These are phyloP conservation scores for Heimioporus sp. DNA, from an alignment of 768 basidiomycete species.

Conservation along the genomic window DNA sequence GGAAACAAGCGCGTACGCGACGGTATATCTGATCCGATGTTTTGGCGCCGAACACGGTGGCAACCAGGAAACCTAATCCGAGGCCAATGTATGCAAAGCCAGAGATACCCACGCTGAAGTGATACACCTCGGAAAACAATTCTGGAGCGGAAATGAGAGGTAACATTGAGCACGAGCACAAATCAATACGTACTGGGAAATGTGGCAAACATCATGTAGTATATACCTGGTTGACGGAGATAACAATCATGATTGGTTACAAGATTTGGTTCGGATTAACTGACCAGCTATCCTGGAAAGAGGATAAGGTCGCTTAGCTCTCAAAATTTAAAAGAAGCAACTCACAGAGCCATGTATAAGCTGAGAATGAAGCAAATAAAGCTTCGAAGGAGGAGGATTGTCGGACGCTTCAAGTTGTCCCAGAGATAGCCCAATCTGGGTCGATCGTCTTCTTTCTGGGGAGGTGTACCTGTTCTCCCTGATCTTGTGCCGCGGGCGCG, in stretches of 20 bases:
- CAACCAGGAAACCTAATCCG: slow-evolving; percentile 51
- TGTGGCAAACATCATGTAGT: slow-evolving; percentile 71
- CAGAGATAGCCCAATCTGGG: slow-evolving; percentile 42
- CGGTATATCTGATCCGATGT: slow-evolving; percentile 46
- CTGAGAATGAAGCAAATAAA: slow-evolving; percentile 72
- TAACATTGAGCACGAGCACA: not conserved
- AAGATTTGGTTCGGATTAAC: slow-evolving; percentile 14
- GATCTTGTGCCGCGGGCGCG: slow-evolving; percentile 39
- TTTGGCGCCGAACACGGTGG: slow-evolving; percentile 48
- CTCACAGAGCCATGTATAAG: slow-evolving; percentile 72
- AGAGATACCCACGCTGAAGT: slow-evolving; percentile 49
- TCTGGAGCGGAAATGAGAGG: slow-evolving; percentile 17
- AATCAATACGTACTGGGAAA: slow-evolving; percentile 45
- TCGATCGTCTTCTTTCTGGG: slow-evolving; percentile 27
- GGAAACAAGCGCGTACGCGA: slow-evolving; percentile 34
- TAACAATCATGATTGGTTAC: slow-evolving; percentile 3
- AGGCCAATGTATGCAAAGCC: slow-evolving; percentile 55
- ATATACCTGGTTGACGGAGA: slow-evolving; percentile 42
- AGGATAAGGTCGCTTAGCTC: not conserved
- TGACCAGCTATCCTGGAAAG: slow-evolving; percentile 53
- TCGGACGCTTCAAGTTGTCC: slow-evolving; percentile 59
- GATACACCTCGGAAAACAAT: slow-evolving; percentile 48
- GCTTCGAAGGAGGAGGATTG: slow-evolving; percentile 55
- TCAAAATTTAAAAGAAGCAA: slow-evolving; percentile 7
- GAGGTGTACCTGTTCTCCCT: slow-evolving; percentile 39